Percentiles rank a stretch among this genome's conserved stretches.
These are phyloP conservation scores for Pseudozyma hubeiensis DNA, from an alignment of 1,284 basidiomycete species.

Conservation along the genomic window DNA sequence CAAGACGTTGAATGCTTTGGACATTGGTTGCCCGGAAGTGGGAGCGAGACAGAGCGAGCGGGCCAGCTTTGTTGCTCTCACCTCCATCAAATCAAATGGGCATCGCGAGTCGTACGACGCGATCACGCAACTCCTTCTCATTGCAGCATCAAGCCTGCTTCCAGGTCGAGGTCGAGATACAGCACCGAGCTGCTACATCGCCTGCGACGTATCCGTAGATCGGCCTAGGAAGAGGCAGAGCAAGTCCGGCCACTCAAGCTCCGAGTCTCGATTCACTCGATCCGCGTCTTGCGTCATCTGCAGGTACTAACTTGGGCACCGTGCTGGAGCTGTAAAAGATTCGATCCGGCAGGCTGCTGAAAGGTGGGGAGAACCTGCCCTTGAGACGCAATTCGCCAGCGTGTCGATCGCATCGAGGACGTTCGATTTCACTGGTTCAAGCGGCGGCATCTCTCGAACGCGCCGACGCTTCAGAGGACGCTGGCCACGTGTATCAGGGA, in stretches of 20 bases:
- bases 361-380: too few species aligned
- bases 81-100: constrained; percentile 1
- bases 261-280: neutral
- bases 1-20: neutral
- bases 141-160: neutral
- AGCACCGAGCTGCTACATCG: neutral
- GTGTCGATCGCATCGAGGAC: too few species aligned
- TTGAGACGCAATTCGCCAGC: too few species aligned
- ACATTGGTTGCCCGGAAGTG: neutral
- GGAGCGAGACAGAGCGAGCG: neutral
- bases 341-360: too few species aligned
- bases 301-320: too few species aligned
- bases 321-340: too few species aligned
- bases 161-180: neutral
- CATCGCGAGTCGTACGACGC: constrained; percentile 8
- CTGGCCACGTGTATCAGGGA: too few species aligned
- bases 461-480: too few species aligned
- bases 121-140: neutral
- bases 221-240: neutral
- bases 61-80: neutral
- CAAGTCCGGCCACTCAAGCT: neutral
- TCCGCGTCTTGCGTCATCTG: neutral
- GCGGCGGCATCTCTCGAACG: too few species aligned
- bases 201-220: neutral
- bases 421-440: too few species aligned